These are phyloP conservation scores for Xylariaceae sp. DNA, from an alignment of 2,329 filamentous ascomycete genomes.

Conservation along the genomic window DNA sequence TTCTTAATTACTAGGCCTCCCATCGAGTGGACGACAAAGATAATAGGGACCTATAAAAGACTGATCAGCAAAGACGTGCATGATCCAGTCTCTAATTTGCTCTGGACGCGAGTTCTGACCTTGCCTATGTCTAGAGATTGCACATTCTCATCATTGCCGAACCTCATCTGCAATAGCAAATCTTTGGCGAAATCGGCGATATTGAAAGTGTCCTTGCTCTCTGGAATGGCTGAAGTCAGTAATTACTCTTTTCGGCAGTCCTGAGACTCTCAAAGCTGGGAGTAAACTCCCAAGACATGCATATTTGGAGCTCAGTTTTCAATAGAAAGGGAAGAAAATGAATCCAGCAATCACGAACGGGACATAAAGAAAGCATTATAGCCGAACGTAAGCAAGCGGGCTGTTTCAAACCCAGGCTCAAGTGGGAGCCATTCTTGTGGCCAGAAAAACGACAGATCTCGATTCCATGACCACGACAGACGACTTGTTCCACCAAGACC, in stretches of 20 bases:
- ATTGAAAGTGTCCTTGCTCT: conserved; percentile 29
- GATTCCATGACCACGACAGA: conserved; percentile 20
- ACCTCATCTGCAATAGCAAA: conserved; percentile 28
- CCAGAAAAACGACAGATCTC: conserved; percentile 19
- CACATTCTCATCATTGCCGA: conserved; percentile 15
- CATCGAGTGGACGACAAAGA: conserved; percentile 30
- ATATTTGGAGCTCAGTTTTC: too few relatives aligned
- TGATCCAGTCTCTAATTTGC: too few relatives aligned
- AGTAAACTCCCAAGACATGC: too few relatives aligned
- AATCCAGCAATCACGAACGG: too few relatives aligned
- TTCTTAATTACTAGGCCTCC: conserved; percentile 29
- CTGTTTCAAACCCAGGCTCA: conserved; percentile 13
- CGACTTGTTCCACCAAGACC: conserved; percentile 23
- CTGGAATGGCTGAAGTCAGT: too few relatives aligned
- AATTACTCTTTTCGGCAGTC: too few relatives aligned
- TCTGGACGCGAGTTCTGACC: not conserved
- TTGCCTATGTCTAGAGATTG: conserved; percentile 14
- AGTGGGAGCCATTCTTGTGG: conserved; percentile 20
- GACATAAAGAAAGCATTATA: not conserved
- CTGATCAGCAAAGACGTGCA: too few relatives aligned
- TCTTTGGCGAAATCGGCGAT: conserved; percentile 33
- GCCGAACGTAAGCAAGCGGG: conserved; percentile 31
- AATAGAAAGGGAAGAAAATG: too few relatives aligned
- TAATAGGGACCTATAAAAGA: conserved; percentile 21
- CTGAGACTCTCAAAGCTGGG: too few relatives aligned